Evolutionary conservation across 208 protist species (phyloP), one percentile per base, ranked within the genome.

Genomic region (Herpetomonas tarakana): DNA sequence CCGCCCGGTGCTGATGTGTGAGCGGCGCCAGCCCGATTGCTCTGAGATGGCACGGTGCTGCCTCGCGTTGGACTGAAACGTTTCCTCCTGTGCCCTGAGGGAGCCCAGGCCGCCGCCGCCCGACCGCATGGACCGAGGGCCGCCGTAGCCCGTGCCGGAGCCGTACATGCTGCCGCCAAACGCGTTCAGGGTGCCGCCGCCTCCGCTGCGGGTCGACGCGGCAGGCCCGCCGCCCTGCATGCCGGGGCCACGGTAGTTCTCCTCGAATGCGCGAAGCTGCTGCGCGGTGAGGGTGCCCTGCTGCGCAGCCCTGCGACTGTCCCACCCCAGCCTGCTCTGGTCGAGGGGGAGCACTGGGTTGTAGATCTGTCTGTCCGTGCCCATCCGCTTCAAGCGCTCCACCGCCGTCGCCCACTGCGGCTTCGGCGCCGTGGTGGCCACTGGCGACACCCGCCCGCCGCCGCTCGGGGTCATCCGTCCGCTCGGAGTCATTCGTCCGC

Each of bases 401-500:
- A 74, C 78, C 46, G 82, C 82, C 28, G 41, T 74, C 51, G 85
- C 47, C 79, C 82, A 86, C 51, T 68, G 62, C 18, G 81, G 80
- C 56, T 57, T 58, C 46, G 39, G 24, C 2, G 30, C 6, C 1
- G 9, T 22, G 4, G 44, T 49, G 44, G 16, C 44, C 9, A 12
- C 44, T 22, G 44, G 11, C 16, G 3, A 4, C 16, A 18, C 4
- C 16, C 44, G 6, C 16, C 11, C 9, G 4, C 16, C 9, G 44
- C 44, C 44, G 16, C 3, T 22, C 16, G 44, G 44, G n/a, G n/a
- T n/a, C n/a, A n/a, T n/a, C n/a, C n/a, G n/a, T n/a, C n/a, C n/a
- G n/a, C n/a, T n/a, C 14, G 35, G 35, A 41, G 35, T 18, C 35
- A 41, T 14, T 18, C 35, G 35, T 6, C 35, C 35, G 9, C 35